Percentiles rank a stretch among this genome's conserved stretches.
Evolutionary conservation across 768 basidiomycete genomes (phyloP).

Genomic region (Scleroderma citrinum): DNA sequence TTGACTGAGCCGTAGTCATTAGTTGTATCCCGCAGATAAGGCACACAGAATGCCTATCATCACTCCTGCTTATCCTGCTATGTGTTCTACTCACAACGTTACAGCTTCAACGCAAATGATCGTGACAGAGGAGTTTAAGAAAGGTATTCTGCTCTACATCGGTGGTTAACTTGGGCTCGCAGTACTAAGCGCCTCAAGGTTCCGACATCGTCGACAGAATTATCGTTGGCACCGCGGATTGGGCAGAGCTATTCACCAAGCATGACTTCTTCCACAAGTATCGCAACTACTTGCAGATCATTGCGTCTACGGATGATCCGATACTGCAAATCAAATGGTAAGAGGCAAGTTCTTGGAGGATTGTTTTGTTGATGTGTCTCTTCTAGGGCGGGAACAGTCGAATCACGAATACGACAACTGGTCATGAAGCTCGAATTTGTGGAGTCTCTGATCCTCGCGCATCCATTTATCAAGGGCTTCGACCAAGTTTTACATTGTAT

Average conservation of each 20-base stretch:
- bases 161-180: not conserved
- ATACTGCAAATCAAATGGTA: conserved; percentile 95
- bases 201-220: conserved; percentile 93
- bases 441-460: conserved; percentile 85
- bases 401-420: conserved; percentile 90
- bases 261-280: conserved; percentile 98
- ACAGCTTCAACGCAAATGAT: conserved; percentile 93
- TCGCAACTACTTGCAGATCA: conserved; percentile 92
- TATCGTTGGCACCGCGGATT: conserved; percentile 72
- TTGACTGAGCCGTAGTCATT: conserved; percentile 5
- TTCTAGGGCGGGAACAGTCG: conserved; percentile 89
- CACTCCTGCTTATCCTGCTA: conserved; percentile 96
- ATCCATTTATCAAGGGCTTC: conserved; percentile 94
- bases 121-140: conserved; percentile 92
- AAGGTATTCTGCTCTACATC: conserved; percentile 43
- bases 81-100: conserved; percentile 99
- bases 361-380: conserved; percentile 9
- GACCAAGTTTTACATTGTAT: conserved; percentile 82
- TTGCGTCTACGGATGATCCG: conserved; percentile 78
- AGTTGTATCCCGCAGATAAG: conserved; percentile 88
- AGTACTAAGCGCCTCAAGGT: conserved; percentile 42
- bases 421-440: conserved; percentile 98
- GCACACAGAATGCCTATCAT: conserved; percentile 99
- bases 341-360: conserved; percentile 17
- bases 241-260: conserved; percentile 92